Percentiles rank a stretch among this genome's conserved stretches.
phyloP scores from a whole-genome alignment of 2,329 filamentous ascomycete genomes.

The Dactylonectria estremocensis region DNA sequence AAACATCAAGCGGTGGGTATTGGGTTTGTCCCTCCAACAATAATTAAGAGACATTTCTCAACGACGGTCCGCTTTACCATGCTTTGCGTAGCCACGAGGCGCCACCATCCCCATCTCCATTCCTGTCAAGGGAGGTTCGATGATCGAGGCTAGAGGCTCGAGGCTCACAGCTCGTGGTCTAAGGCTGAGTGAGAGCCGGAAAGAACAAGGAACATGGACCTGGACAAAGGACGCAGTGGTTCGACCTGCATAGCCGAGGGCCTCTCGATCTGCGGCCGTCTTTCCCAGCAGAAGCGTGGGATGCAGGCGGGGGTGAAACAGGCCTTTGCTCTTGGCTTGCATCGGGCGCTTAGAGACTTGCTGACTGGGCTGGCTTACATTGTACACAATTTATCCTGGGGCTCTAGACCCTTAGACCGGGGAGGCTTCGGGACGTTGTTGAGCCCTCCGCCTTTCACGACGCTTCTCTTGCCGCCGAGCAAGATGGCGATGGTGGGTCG shows the following conservation, averaged over 20 bases:
- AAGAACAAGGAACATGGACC: slow-evolving; percentile 33
- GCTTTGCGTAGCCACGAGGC: slow-evolving; percentile 5
- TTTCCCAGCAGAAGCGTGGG: slow-evolving; percentile 53
- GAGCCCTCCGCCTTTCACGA: slow-evolving; percentile 54
- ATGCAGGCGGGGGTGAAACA: slow-evolving; percentile 49
- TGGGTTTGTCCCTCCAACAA: slow-evolving; percentile 24
- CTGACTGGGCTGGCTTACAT: slow-evolving; percentile 14
- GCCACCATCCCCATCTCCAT: not conserved
- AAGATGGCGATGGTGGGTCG: slow-evolving; percentile 40
- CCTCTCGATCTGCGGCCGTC: slow-evolving; percentile 54
- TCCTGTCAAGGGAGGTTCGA: not conserved
- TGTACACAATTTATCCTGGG: slow-evolving; percentile 12
- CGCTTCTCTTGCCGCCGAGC: slow-evolving; percentile 55
- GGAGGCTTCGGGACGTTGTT: slow-evolving; percentile 36
- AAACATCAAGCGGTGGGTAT: slow-evolving; percentile 26
- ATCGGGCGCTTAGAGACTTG: slow-evolving; percentile 49
- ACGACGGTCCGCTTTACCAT: slow-evolving; percentile 20
- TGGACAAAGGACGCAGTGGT: slow-evolving; percentile 42
- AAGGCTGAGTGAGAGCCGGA: slow-evolving; percentile 28
- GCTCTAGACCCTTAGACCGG: slow-evolving; percentile 10
- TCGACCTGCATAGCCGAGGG: slow-evolving; percentile 59
- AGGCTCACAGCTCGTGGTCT: slow-evolving; percentile 3
- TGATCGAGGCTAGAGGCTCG: not conserved
- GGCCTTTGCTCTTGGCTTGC: slow-evolving; percentile 45
- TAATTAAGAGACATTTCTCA: slow-evolving; percentile 36